A percentile compares a stretch with the other conserved stretches of the same genome.
Conservation (phyloP, 352 stramenopile species). For the Thalassiosira ordinaria region DNA sequence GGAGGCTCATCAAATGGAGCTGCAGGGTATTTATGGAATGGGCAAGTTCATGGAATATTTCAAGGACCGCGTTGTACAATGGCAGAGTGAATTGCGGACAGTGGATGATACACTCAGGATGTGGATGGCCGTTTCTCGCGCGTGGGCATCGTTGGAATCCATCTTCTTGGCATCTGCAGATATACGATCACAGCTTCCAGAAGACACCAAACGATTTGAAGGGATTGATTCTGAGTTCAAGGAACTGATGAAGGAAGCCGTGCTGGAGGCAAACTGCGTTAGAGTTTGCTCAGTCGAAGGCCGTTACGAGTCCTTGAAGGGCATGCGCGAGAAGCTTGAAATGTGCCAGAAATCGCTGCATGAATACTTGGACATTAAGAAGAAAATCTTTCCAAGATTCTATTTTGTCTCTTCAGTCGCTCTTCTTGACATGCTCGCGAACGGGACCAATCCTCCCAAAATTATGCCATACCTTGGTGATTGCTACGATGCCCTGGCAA, state of each 20-base stretch:
- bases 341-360: conserved; percentile 98
- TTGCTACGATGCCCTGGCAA: conserved; percentile 98
- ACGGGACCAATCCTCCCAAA: conserved; percentile 97
- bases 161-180: conserved; percentile 94
- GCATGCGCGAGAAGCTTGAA: conserved; percentile 91
- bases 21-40: conserved; percentile 96
- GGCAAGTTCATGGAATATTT: conserved; percentile 96
- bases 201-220: conserved; percentile 90
- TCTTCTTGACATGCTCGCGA: conserved; percentile 99
- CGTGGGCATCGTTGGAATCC: conserved; percentile 93
- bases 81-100: conserved; percentile 91
- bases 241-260: conserved; percentile 86
- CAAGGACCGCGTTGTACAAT: conserved; percentile 93
- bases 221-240: conserved; percentile 87
- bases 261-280: conserved; percentile 77
- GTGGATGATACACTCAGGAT: conserved; percentile 91
- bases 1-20: conserved; percentile 93
- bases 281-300: conserved; percentile 87
- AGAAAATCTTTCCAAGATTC: conserved; percentile 96
- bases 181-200: conserved; percentile 91
- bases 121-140: conserved; percentile 90
- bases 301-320: conserved; percentile 86
- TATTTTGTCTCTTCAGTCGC: conserved; percentile 99
- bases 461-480: conserved; percentile 96
- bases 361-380: conserved; percentile 99